These are phyloP conservation scores for Sporothrix luriei DNA, from an alignment of 2,329 filamentous ascomycete genomes.

Conservation along the genomic window DNA sequence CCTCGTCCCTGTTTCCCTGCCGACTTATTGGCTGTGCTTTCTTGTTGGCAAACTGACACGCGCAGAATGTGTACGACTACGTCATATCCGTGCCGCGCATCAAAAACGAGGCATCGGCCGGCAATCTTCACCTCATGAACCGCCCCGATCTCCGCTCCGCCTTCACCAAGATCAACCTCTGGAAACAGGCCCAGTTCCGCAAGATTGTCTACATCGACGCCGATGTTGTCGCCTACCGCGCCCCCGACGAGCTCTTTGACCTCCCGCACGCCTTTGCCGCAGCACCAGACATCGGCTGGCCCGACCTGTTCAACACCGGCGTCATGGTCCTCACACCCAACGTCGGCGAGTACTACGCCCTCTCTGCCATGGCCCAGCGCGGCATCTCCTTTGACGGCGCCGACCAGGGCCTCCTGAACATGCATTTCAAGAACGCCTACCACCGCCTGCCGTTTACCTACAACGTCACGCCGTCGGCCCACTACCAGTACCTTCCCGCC, in stretches of 20 bases:
- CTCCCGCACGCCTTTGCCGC: slow-evolving; percentile 64
- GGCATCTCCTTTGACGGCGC: slow-evolving; percentile 96
- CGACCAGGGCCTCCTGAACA: slow-evolving; percentile 92
- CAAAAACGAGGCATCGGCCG: slow-evolving; percentile 68
- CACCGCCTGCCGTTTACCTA: slow-evolving; percentile 92
- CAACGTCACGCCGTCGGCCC: slow-evolving; percentile 93
- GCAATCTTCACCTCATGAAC: slow-evolving; percentile 89
- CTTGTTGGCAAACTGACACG: background rate
- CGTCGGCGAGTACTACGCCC: slow-evolving; percentile 82
- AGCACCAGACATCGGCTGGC: slow-evolving; percentile 95
- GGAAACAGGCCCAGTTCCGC: slow-evolving; percentile 86
- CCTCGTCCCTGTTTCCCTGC: background rate
- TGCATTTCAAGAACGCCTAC: slow-evolving; percentile 83
- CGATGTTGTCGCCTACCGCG: slow-evolving; percentile 86
- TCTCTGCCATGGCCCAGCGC: slow-evolving; percentile 78
- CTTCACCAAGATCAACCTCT: slow-evolving; percentile 95
- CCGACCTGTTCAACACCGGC: slow-evolving; percentile 96
- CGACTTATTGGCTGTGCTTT: slow-evolving; percentile 10
- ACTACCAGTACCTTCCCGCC: slow-evolving; percentile 96
- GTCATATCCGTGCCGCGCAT: slow-evolving; percentile 82
- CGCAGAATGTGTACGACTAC: slow-evolving; percentile 79
- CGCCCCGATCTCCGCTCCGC: slow-evolving; percentile 86
- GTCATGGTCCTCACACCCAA: slow-evolving; percentile 90
- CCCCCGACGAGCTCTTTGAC: slow-evolving; percentile 89
- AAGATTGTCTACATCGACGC: slow-evolving; percentile 95